Evolutionary conservation across 2,329 filamentous ascomycete genomes (phyloP).

Genomic region (Colletotrichum tofieldiae): DNA sequence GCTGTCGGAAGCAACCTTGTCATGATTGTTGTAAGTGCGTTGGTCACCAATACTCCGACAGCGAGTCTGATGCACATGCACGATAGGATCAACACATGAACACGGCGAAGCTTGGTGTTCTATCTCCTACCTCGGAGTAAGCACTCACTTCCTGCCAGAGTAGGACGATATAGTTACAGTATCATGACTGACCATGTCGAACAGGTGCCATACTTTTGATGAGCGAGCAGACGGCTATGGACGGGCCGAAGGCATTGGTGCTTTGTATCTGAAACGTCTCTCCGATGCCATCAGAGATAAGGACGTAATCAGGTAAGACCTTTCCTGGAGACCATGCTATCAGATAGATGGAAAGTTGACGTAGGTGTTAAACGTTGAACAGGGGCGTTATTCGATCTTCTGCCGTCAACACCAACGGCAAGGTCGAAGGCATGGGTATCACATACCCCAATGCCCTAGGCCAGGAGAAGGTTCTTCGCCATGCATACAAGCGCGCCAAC

Average conservation of each 20-base stretch:
- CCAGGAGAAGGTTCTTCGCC: not conserved
- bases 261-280: not conserved
- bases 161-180: not conserved
- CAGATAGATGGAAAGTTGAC: not conserved
- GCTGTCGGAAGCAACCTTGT: constrained; percentile 18
- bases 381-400: not conserved
- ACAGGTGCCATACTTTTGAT: constrained; percentile 9
- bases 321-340: not conserved
- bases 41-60: not conserved
- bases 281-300: not conserved
- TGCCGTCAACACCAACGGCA: not conserved
- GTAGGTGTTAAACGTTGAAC: not conserved
- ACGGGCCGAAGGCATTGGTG: not conserved
- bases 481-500: constrained; percentile 40
- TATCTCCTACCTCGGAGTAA: not conserved
- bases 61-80: not conserved
- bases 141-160: not conserved
- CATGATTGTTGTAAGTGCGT: not conserved
- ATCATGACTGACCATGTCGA: not conserved
- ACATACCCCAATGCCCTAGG: not conserved
- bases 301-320: not conserved
- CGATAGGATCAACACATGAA: constrained; percentile 1
- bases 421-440: not conserved
- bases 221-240: not conserved
- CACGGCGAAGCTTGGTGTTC: constrained; percentile 5